Evolutionary conservation across 176 grass and related monocot species (phyloP), one percentile per base, ranked within the genome.

Genomic region (Raddia guianensis): DNA sequence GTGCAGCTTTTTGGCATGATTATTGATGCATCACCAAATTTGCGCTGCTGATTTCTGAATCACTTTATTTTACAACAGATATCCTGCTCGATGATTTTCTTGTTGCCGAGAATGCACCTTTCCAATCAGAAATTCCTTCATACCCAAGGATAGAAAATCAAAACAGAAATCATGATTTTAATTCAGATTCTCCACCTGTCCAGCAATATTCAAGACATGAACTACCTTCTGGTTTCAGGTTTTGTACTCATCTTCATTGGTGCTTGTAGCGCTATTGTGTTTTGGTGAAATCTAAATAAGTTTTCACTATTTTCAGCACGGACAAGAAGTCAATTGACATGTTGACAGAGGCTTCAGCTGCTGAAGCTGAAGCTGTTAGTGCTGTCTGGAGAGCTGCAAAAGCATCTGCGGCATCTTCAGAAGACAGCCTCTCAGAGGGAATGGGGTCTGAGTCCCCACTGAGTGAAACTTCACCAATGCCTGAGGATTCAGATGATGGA

Each of bases 301-400:
- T 74, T 68, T 47, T 52, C 53, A 66, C 50, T 2, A 49, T 72
- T 84, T 86, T 55, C 86, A 91, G 93, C 73, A 78, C 72, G 88
- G 90, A 91, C 73, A 91, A 83, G 81, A 93, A 87, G 81, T 99
- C 96, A 65, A 91, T 99, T 51, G 92, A 99, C 67, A 91, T 95
- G 92, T 86, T 99, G 75, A 99, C 83, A 71, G 67, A 93, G 80
- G 96, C 96, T 70, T 99, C 96, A 77, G 80, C 90, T 86, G 96
- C 90, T 12, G 96, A 99, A 84, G 96, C 96, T 79, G 96, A 99
- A 91, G 96, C 92, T 72, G 92, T 93, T 78, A 99, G 96, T 74
- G 92, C 92, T 78, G 96, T 79, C 47, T 99, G 96, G 96, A 83
- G 86, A 90, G 92, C 92, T 81, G 96, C 92, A 68, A 95, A 99